Evolutionary conservation across 2,329 filamentous ascomycete species (phyloP).

Genomic region (Aspergillus ochraceoroseus): DNA sequence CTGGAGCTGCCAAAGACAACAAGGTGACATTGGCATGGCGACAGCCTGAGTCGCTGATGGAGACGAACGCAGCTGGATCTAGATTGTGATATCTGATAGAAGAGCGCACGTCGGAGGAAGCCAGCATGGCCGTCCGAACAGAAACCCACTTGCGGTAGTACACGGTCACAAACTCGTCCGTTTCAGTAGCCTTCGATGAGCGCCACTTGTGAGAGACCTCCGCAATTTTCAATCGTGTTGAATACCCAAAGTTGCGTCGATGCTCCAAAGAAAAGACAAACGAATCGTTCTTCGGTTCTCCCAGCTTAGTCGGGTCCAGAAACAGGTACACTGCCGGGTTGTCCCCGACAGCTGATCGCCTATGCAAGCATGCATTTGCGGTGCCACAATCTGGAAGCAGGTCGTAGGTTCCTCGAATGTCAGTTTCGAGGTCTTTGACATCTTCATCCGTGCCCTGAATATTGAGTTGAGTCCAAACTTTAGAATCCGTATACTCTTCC

Average conservation of each 20-base stretch:
- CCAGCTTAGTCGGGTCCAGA: slow-evolving; percentile 51
- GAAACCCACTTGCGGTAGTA: slow-evolving; percentile 31
- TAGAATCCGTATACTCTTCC: slow-evolving; percentile 37
- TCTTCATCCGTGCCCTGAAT: slow-evolving; percentile 36
- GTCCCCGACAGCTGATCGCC: slow-evolving; percentile 26
- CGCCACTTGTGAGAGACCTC: slow-evolving; percentile 46
- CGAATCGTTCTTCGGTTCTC: slow-evolving; percentile 45
- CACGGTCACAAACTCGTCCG: slow-evolving; percentile 23
- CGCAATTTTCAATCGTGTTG: slow-evolving; percentile 46
- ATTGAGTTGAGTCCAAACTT: slow-evolving; percentile 43
- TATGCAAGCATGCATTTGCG: slow-evolving; percentile 53
- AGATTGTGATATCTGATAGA: slow-evolving; percentile 24
- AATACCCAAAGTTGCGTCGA: slow-evolving; percentile 44
- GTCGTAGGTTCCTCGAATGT: slow-evolving; percentile 50
- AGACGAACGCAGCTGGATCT: slow-evolving; percentile 13
- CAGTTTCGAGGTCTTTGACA: slow-evolving; percentile 27
- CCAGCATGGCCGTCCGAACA: slow-evolving; percentile 23
- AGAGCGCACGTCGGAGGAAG: slow-evolving; percentile 16
- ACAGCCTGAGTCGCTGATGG: slow-evolving; percentile 24
- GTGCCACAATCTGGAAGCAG: slow-evolving; percentile 55
- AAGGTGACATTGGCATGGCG: slow-evolving; percentile 32
- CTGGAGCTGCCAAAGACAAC: slow-evolving; percentile 26
- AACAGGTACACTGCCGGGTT: slow-evolving; percentile 51
- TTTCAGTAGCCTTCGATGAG: slow-evolving; percentile 28
- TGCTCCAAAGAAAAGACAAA: slow-evolving; percentile 56